Conservation (phyloP, 192 early-diverging fungal species). For the Rhizophagus clarus region DNA sequence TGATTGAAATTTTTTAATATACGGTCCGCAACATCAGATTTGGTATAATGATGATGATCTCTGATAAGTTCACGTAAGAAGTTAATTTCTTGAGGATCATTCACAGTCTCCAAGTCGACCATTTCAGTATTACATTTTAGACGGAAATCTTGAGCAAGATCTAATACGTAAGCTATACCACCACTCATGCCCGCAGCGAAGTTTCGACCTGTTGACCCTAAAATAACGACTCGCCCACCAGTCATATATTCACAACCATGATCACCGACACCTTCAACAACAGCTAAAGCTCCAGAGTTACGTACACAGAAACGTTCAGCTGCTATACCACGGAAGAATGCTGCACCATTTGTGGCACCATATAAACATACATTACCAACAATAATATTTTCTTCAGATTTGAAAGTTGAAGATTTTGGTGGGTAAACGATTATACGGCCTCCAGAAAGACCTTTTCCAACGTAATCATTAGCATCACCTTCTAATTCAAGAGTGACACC, state of each 20-base stretch:
- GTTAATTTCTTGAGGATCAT: conserved; percentile 71
- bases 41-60: conserved; percentile 82
- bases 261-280: conserved; percentile 96
- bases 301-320: conserved; percentile 98
- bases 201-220: conserved; percentile 91
- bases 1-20: conserved; percentile 72
- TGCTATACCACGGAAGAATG: conserved; percentile 91
- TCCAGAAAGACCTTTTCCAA: conserved; percentile 97
- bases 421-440: conserved; percentile 89
- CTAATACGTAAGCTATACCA: conserved; percentile 94
- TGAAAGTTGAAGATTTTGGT: conserved; percentile 77
- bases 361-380: conserved; percentile 98
- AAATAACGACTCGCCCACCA: conserved; percentile 88
- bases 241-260: conserved; percentile 99
- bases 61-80: conserved; percentile 78
- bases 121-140: conserved; percentile 87
- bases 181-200: conserved; percentile 99
- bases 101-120: conserved; percentile 83
- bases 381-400: conserved; percentile 86
- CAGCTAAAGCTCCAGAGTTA: conserved; percentile 96
- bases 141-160: conserved; percentile 63
- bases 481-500: conserved; percentile 92
- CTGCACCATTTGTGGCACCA: conserved; percentile 90
- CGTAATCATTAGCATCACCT: conserved; percentile 99
- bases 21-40: conserved; percentile 72